Base-by-base conservation (phyloP, 208 protist species). In the Acanthamoeba lenticulata region DNA sequence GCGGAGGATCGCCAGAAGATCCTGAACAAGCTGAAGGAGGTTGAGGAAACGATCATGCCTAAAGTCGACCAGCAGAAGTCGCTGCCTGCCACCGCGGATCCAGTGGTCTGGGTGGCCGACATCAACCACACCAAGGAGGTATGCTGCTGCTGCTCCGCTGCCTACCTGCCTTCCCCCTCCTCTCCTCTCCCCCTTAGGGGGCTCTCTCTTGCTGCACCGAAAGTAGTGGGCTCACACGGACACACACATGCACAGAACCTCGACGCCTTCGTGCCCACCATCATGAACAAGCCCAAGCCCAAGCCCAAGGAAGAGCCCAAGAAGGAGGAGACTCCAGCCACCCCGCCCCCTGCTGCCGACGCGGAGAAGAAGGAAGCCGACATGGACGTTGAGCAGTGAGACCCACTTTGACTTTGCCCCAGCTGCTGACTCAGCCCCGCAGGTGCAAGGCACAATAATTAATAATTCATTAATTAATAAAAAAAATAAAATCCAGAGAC, bases 241-340 rank as follows among this genome's bases (percentile, higher is more conserved):
- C 11, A 60, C 67, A 32, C 47, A 27, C n/a, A 17, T 29, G 19
- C 13, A 47, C 47, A 94, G 79, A 42, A 62, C 6, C 21, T 95
- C 6, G 69, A 93, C 13, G 36, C 36, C 7, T 92, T 92, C 45
- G 36, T 27, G 27, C 1, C 7, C 17, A 36, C 94, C 67, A 94
- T 94, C 90, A 85, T 94, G 65, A 94, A 77, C 91, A 94, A 94
- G 42, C 92, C 94, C 57, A 95, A 95, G 94, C 94, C 94, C 90
- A 92, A 90, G 77, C 94, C 94, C 15, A 62, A 92, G 36, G 57
- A 67, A 34, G 86, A 92, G 49, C 36, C 86, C 52, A 90, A 90
- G 34, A 62, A 62, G 42, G 57, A 67, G 2, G 42, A 62, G 34
- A 34, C 45, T 21, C 24, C 44, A 0, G 1, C 7, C 0, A 27